A percentile compares a stretch with the other conserved stretches of the same genome.
phyloP scores from a whole-genome alignment of 1,139 yeast species.

The Sugiyamaella grinbergsii region DNA sequence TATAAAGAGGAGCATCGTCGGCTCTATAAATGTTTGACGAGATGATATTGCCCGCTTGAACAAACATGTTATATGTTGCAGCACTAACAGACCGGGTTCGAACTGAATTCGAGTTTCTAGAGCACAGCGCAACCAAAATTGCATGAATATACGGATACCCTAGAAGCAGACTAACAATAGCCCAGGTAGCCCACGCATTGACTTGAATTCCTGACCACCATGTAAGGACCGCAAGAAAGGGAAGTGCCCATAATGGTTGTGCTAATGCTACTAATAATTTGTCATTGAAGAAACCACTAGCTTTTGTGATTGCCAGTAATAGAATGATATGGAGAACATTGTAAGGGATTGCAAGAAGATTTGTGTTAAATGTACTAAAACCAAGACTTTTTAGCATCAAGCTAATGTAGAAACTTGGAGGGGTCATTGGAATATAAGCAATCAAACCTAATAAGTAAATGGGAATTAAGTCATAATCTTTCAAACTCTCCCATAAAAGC shows the following conservation, averaged over 20 bases:
- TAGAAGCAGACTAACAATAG: slow-evolving; percentile 48
- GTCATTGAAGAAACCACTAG: slow-evolving; percentile 47
- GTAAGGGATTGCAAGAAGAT: slow-evolving; percentile 56
- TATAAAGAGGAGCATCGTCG: slow-evolving; percentile 60
- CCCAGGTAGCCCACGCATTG: slow-evolving; percentile 46
- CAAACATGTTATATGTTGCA: slow-evolving; percentile 63
- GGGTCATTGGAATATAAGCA: slow-evolving; percentile 47
- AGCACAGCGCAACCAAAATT: slow-evolving; percentile 60
- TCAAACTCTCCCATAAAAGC: slow-evolving; percentile 48
- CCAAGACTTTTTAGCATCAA: slow-evolving; percentile 55
- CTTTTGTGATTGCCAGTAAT: slow-evolving; percentile 47
- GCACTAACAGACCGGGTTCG: slow-evolving; percentile 61
- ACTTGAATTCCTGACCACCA: slow-evolving; percentile 54
- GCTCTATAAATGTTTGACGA: slow-evolving; percentile 56
- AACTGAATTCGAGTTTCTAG: slow-evolving; percentile 62
- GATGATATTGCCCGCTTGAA: slow-evolving; percentile 57
- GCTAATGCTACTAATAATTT: slow-evolving; percentile 43
- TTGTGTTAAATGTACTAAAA: slow-evolving; percentile 56
- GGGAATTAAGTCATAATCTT: slow-evolving; percentile 63
- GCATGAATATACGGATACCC: slow-evolving; percentile 55
- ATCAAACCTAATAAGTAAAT: slow-evolving; percentile 55
- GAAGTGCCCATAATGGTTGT: slow-evolving; percentile 46
- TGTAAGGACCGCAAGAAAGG: slow-evolving; percentile 48
- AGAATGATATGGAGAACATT: slow-evolving; percentile 46
- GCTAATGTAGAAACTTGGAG: slow-evolving; percentile 52